phyloP scores from a whole-genome alignment of 305 asterid species.

The Withania somnifera region DNA sequence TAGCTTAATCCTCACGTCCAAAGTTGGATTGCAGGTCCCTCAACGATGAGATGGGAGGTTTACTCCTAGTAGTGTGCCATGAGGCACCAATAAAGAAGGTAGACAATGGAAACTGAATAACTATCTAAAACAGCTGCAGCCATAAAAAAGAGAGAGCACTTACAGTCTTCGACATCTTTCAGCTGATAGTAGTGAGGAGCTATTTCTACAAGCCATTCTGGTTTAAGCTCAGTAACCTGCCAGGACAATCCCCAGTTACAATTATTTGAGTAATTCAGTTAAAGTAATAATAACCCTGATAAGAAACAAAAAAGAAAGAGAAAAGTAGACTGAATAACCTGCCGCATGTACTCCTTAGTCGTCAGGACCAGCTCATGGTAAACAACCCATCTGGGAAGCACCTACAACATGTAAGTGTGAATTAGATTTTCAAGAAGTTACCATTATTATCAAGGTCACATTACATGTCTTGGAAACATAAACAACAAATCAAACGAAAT shows the following conservation, averaged over 20 bases:
- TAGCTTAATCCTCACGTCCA: not conserved
- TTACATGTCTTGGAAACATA: not conserved
- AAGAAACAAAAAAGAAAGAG: not conserved
- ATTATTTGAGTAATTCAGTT: not conserved
- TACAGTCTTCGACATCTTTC: constrained; percentile 88
- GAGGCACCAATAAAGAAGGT: not conserved
- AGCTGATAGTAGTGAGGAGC: constrained; percentile 87
- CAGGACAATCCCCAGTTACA: not conserved
- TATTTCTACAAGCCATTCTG: constrained; percentile 88
- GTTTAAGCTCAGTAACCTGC: constrained; percentile 67
- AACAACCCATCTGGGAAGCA: constrained; percentile 80
- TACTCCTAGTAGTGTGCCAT: not conserved
- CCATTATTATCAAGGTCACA: not conserved
- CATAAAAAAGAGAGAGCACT: constrained; percentile 17
- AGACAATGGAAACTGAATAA: not conserved
- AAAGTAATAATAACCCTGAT: not conserved
- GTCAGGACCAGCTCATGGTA: constrained; percentile 91
- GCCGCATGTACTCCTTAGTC: constrained; percentile 94
- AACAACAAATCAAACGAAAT: not conserved
- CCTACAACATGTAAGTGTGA: constrained; percentile 19
- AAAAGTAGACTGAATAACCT: constrained; percentile 22
- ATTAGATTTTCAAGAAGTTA: not conserved
- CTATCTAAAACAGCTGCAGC: not conserved
- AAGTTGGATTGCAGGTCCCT: constrained; percentile 1
- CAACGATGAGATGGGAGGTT: not conserved